Evolutionary conservation across 202 grass and related monocot species (phyloP).

Genomic region (Carex arenaria): DNA sequence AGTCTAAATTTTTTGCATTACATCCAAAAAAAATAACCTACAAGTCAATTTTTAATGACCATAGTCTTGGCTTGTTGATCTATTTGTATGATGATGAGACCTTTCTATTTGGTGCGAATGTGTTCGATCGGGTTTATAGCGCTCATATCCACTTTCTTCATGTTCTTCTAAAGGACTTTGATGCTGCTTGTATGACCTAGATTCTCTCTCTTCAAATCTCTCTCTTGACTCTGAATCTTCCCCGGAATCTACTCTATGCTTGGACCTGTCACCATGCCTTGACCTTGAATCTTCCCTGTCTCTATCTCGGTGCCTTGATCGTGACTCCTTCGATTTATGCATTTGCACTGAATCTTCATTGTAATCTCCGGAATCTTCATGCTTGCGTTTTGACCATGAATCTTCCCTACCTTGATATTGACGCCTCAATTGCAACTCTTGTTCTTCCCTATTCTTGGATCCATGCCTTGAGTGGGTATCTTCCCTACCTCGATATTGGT

Average conservation of each 20-base stretch:
- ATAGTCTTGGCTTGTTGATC: conserved; percentile 6
- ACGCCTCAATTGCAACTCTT: conserved; percentile 6
- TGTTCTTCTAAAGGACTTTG: conserved; percentile 19
- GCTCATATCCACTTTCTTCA: conserved; percentile 20
- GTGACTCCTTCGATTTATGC: conserved; percentile 34
- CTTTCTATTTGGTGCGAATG: conserved; percentile 8
- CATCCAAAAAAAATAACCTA: neutral
- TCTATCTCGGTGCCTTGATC: conserved; percentile 30
- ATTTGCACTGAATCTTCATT: conserved; percentile 2
- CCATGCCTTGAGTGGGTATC: conserved; percentile 25
- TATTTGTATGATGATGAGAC: neutral
- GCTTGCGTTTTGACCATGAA: conserved; percentile 21
- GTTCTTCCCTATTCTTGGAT: conserved; percentile 17
- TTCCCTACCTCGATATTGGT: conserved; percentile 26
- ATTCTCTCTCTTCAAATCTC: conserved; percentile 33
- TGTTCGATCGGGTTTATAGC: conserved; percentile 25
- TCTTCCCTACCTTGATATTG: conserved; percentile 31
- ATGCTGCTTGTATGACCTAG: conserved; percentile 23
- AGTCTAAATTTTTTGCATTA: neutral
- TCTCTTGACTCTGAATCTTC: conserved; percentile 7
- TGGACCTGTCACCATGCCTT: conserved; percentile 27
- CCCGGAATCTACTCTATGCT: neutral
- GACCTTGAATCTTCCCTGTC: conserved; percentile 30
- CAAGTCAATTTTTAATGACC: neutral
- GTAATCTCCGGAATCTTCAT: conserved; percentile 4